Percentiles rank a stretch among this genome's conserved stretches.
Evolutionary conservation across 352 stramenopile genomes (phyloP).

Genomic region (Pythium sukuiense): DNA sequence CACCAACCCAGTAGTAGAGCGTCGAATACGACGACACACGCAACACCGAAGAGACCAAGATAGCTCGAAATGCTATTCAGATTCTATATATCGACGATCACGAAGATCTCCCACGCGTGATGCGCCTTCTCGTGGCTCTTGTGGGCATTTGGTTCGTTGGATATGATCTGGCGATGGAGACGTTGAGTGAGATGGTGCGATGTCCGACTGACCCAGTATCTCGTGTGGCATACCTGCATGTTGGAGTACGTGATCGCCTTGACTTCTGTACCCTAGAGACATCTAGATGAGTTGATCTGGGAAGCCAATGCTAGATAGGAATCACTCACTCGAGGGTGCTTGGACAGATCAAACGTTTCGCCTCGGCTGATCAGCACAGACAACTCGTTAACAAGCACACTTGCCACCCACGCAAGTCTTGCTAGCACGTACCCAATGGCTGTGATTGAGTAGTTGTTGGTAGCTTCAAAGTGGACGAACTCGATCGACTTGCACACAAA

Average conservation of each 20-base stretch:
- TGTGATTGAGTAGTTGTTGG: conserved; percentile 14
- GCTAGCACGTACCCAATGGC: conserved; percentile 8
- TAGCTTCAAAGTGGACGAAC: conserved; percentile 28
- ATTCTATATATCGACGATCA: conserved; percentile 21
- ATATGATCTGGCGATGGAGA: not conserved
- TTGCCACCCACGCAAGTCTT: too few species aligned
- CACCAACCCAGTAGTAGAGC: conserved; percentile 54
- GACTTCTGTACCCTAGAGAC: conserved; percentile 63
- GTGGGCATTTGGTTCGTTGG: not conserved
- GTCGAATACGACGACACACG: not conserved
- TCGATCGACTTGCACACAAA: conserved; percentile 29
- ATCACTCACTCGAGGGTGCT: conserved; percentile 35
- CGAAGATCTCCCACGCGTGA: conserved; percentile 15
- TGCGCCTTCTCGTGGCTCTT: not conserved
- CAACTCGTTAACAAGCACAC: not conserved
- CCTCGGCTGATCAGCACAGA: conserved; percentile 25
- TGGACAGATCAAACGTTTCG: conserved; percentile 58
- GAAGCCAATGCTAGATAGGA: not conserved
- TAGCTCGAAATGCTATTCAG: not conserved
- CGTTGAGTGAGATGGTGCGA: not conserved
- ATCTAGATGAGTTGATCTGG: not conserved
- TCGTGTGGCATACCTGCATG: conserved; percentile 52
- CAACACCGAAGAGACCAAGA: not conserved
- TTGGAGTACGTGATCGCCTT: conserved; percentile 86
- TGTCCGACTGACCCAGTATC: not conserved